Percentiles rank a stretch among this genome's conserved stretches.
These are phyloP conservation scores for Ceratobasidium sp. DNA, from an alignment of 1,284 basidiomycete genomes.

Conservation along the genomic window DNA sequence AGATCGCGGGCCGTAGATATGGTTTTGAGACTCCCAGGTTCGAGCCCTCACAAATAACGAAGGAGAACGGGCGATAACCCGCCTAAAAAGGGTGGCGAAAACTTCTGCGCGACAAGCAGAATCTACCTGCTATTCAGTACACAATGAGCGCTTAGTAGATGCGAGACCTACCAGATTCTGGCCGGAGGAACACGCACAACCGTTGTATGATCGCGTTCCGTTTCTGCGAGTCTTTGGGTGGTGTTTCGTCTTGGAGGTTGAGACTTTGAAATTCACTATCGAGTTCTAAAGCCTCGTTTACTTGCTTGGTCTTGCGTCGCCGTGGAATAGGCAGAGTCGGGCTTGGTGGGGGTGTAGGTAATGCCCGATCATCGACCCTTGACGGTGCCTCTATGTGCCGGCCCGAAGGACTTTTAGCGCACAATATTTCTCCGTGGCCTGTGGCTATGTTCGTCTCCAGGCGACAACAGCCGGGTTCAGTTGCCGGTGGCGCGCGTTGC, in stretches of 20 bases:
- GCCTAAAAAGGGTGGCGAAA: conserved; percentile 33
- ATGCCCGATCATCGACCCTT: conserved; percentile 14
- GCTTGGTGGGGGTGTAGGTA: conserved; percentile 38
- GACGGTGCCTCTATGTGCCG: not conserved
- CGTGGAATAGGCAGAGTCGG: not conserved
- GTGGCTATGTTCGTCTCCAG: conserved; percentile 14
- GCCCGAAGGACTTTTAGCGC: not conserved
- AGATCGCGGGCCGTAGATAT: not conserved
- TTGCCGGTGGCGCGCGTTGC: conserved; percentile 12
- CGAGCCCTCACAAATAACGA: conserved; percentile 35
- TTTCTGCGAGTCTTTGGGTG: conserved; percentile 15
- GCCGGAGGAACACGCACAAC: conserved; percentile 20
- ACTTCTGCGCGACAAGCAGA: conserved; percentile 20
- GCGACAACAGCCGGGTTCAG: not conserved
- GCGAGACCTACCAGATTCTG: conserved; percentile 6
- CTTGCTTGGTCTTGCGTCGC: conserved; percentile 6
- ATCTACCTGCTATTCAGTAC: not conserved
- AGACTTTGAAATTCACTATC: not conserved
- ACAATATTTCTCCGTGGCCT: not conserved
- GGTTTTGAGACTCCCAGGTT: conserved; percentile 20
- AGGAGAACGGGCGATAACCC: conserved; percentile 34
- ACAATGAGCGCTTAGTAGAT: not conserved
- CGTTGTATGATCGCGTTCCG: conserved; percentile 11
- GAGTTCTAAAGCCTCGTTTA: not conserved
- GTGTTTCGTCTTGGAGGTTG: conserved; percentile 3